These are phyloP conservation scores for Taphrina pruni DNA, from an alignment of 1,139 yeast species.

Conservation along the genomic window DNA sequence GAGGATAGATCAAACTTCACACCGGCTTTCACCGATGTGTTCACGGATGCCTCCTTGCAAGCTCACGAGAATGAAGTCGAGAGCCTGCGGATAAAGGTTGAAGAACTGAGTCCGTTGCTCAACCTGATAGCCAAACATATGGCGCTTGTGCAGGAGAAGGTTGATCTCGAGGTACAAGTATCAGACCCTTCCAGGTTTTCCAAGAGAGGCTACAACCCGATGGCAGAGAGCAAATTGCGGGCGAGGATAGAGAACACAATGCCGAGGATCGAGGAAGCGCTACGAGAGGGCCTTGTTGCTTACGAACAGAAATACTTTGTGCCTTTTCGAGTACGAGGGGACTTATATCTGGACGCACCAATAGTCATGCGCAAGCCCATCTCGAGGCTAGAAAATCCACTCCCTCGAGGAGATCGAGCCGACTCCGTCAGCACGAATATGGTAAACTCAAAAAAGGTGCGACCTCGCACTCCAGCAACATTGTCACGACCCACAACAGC, in stretches of 20 bases:
- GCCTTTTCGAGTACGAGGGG: slow-evolving; percentile 36
- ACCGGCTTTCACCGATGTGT: slow-evolving; percentile 54
- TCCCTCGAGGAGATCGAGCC: not conserved
- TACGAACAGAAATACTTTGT: slow-evolving; percentile 57
- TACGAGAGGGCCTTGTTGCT: slow-evolving; percentile 58
- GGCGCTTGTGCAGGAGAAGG: slow-evolving; percentile 65
- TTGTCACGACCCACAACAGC: slow-evolving; percentile 10
- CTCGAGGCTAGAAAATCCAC: not conserved
- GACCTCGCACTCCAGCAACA: slow-evolving; percentile 31
- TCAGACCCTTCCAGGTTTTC: slow-evolving; percentile 82
- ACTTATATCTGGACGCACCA: slow-evolving; percentile 2
- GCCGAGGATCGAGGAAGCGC: slow-evolving; percentile 65
- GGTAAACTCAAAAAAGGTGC: not conserved
- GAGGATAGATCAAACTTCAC: slow-evolving; percentile 55
- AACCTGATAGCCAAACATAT: slow-evolving; percentile 62
- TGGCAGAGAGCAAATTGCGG: slow-evolving; percentile 79
- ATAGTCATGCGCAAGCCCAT: not conserved
- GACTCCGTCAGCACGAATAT: not conserved
- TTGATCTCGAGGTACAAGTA: slow-evolving; percentile 68
- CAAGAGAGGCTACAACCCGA: slow-evolving; percentile 64
- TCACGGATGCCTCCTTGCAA: slow-evolving; percentile 61
- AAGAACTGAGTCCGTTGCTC: slow-evolving; percentile 63
- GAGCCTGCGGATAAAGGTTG: slow-evolving; percentile 59
- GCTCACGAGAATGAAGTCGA: slow-evolving; percentile 69
- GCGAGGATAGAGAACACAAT: slow-evolving; percentile 68